phyloP scores from a whole-genome alignment of 2,329 filamentous ascomycete genomes.

The Beauveria scarabaeidicola region DNA sequence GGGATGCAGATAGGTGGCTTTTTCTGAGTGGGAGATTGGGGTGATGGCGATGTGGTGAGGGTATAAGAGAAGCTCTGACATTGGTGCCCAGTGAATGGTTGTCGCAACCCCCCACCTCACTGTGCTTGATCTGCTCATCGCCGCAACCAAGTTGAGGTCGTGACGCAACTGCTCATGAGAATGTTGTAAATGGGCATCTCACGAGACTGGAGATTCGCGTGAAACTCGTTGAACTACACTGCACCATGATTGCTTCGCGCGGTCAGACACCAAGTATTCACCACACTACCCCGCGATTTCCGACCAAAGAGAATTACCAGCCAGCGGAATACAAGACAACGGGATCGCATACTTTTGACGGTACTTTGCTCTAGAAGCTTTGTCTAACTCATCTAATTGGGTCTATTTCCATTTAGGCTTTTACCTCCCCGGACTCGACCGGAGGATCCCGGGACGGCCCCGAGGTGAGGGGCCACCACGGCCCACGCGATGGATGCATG shows the following conservation, averaged over 20 bases:
- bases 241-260: neutral
- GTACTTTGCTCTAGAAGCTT: neutral
- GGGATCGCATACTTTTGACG: too few species aligned
- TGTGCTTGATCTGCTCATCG: neutral
- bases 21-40: neutral
- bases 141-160: neutral
- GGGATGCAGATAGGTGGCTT: neutral
- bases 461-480: neutral
- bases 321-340: too few species aligned
- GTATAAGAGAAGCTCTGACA: neutral
- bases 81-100: neutral
- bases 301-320: too few species aligned
- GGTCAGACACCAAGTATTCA: neutral
- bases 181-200: neutral
- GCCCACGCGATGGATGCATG: neutral
- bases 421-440: neutral
- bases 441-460: constrained; percentile 2
- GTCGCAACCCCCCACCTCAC: neutral
- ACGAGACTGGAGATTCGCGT: neutral
- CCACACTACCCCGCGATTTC: neutral
- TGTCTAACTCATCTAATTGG: neutral
- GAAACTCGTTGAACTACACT: neutral
- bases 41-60: neutral
- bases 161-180: neutral
- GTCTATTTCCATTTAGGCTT: neutral